These are phyloP conservation scores for Pseudonitzschia pungens DNA, from an alignment of 108 stramenopile genomes.

Conservation along the genomic window DNA sequence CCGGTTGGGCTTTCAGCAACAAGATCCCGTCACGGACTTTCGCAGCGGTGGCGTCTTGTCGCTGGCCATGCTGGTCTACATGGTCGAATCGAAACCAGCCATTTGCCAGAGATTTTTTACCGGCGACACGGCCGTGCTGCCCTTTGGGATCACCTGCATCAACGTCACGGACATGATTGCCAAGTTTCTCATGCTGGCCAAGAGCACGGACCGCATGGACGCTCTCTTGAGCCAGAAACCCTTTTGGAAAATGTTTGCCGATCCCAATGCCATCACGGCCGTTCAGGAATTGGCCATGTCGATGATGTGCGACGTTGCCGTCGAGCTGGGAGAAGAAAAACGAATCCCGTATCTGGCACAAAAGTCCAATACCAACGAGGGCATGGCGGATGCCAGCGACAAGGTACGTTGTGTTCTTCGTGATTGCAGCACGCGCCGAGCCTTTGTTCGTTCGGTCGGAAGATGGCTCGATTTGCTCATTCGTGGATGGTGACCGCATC, in stretches of 20 bases:
- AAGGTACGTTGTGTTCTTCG: too few relatives aligned
- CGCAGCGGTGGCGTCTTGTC: conserved; percentile 82
- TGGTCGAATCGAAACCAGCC: conserved; percentile 56
- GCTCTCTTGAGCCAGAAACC: conserved; percentile 80
- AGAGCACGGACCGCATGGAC: conserved; percentile 84
- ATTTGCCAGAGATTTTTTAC: conserved; percentile 37
- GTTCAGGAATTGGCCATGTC: conserved; percentile 77
- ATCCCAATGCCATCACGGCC: conserved; percentile 80
- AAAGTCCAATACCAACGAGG: conserved; percentile 17
- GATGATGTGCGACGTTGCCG: conserved; percentile 77
- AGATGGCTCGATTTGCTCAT: too few relatives aligned
- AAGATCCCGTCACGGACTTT: conserved; percentile 89
- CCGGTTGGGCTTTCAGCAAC: conserved; percentile 83
- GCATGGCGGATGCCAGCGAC: conserved; percentile 26
- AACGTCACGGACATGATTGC: conserved; percentile 89
- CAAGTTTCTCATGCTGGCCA: conserved; percentile 80
- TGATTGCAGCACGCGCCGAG: too few relatives aligned
- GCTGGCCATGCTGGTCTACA: conserved; percentile 79
- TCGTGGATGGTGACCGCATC: too few relatives aligned
- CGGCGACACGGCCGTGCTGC: conserved; percentile 73
- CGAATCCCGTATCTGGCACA: conserved; percentile 29
- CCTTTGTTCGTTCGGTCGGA: background rate
- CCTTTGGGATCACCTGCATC: conserved; percentile 87
- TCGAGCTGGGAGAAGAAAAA: conserved; percentile 50
- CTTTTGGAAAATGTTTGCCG: conserved; percentile 90